Base-by-base conservation (phyloP, 352 stramenopile species). In the Globisporangium nunn region DNA sequence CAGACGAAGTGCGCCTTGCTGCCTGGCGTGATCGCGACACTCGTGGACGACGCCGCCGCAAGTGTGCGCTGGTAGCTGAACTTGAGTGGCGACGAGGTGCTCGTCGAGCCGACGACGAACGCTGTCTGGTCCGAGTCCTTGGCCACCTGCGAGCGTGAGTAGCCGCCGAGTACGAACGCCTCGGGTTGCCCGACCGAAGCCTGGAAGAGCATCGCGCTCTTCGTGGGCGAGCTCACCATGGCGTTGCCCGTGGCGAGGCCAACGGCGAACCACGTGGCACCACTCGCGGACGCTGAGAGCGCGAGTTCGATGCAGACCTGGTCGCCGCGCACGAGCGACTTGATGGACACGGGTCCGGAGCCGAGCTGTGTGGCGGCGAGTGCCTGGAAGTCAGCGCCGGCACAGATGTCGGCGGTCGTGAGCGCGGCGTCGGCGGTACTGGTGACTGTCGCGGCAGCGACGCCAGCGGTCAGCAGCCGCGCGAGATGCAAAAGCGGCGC, bases 131-230 rank as follows among this genome's bases (percentile, higher is more conserved):
- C 65, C 28, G 56, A 71, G 51, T 82, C 70, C 29, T 65, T 62
- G 17, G 54, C 72, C 52, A 91, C 70, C 18, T 50, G 45, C 45
- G 45, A 50, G 58, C 67, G 50, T 65, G 61, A 59, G 62, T 91
- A 84, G 58, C 66, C 75, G 14, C 64, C 67, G 40, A 91, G 65
- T 29, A 72, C 30, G 52, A 81, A 86, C 28, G 76, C 72, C 53
- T 73, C 67, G 15, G 75, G 74, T 12, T 46, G 45, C 39, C 69
- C 70, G 30, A 74, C 62, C 1, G 56, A 48, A 58, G 71, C 69
- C 54, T 78, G 74, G 63, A 87, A 88, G 52, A 91, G 68, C 75
- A 93, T 85, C 45, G 85, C 81, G 61, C 88, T 93, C 40, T 70
- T 67, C 14, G 48, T 58, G 4, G 84, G 84, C 43, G 64, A 78